Evolutionary conservation across 768 basidiomycete genomes (phyloP).

Genomic region (Dictyophora rubrovolvata): DNA sequence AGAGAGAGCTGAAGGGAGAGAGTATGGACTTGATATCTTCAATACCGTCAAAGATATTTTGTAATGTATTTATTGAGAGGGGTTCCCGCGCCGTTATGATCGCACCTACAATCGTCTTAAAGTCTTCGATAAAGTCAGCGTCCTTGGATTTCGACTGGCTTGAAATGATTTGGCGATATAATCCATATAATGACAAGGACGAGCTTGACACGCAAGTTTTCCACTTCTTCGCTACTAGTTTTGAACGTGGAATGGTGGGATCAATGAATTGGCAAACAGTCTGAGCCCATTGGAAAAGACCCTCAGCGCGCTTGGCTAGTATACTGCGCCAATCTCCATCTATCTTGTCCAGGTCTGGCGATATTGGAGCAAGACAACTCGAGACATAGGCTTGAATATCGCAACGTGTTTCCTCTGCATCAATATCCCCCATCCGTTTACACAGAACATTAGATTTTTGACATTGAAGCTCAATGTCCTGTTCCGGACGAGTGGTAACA

Average conservation of each 20-base stretch:
- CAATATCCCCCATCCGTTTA: background rate
- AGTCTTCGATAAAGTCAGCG: slow-evolving; percentile 5
- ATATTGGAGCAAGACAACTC: background rate
- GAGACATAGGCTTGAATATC: background rate
- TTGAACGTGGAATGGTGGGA: background rate
- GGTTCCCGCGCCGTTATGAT: slow-evolving; percentile 19
- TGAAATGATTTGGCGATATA: slow-evolving; percentile 15
- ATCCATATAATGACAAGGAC: slow-evolving; percentile 9
- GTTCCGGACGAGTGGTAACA: slow-evolving; percentile 20
- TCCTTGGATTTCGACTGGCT: slow-evolving; percentile 12
- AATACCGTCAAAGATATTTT: slow-evolving; percentile 12
- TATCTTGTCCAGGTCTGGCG: background rate
- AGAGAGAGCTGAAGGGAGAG: slow-evolving; percentile 6
- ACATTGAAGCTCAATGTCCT: slow-evolving; percentile 8
- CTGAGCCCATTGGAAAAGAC: slow-evolving; percentile 23
- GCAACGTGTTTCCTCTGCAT: background rate
- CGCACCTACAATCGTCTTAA: slow-evolving; percentile 15
- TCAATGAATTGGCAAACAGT: slow-evolving; percentile 20
- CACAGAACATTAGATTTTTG: background rate
- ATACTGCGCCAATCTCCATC: background rate
- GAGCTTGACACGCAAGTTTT: slow-evolving; percentile 13
- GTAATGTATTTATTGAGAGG: slow-evolving; percentile 8
- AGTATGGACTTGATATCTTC: background rate
- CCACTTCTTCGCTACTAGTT: background rate
- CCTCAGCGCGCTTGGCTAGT: slow-evolving; percentile 19